These are phyloP conservation scores for Sordariomycetes sp. DNA, from an alignment of 2,329 filamentous ascomycete species.

Conservation along the genomic window DNA sequence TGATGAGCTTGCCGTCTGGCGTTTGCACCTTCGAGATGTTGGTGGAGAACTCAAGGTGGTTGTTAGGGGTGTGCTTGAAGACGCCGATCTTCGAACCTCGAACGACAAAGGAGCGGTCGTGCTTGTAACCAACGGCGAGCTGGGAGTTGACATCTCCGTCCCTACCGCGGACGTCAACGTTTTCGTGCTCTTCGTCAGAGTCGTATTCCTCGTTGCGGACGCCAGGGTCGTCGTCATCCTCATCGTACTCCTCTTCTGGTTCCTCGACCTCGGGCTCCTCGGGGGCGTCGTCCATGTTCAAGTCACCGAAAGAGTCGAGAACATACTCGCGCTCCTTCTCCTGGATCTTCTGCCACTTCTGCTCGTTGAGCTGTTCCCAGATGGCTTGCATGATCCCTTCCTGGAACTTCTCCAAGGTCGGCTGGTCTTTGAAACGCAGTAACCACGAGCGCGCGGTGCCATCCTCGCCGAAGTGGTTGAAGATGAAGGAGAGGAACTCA, in stretches of 20 bases:
- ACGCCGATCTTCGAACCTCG: conserved; percentile 97
- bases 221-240: conserved; percentile 54
- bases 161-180: conserved; percentile 53
- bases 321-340: conserved; percentile 92
- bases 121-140: conserved; percentile 91
- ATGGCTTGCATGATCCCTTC: conserved; percentile 90
- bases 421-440: conserved; percentile 78
- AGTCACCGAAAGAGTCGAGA: conserved; percentile 87
- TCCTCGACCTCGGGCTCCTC: conserved; percentile 39
- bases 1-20: conserved; percentile 77
- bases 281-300: conserved; percentile 75
- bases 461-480: conserved; percentile 89
- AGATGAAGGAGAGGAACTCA: conserved; percentile 97
- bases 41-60: conserved; percentile 90
- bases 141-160: conserved; percentile 85
- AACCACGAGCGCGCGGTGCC: conserved; percentile 94
- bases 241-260: conserved; percentile 49
- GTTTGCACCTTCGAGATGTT: conserved; percentile 96
- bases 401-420: conserved; percentile 77
- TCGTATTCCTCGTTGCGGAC: conserved; percentile 62
- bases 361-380: conserved; percentile 92
- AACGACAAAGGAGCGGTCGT: conserved; percentile 94
- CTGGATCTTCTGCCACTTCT: conserved; percentile 90
- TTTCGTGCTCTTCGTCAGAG: conserved; percentile 63
- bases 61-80: conserved; percentile 91